Evolutionary conservation across 129 eudicot species (phyloP).

Genomic region (Oenanthe sinensis): DNA sequence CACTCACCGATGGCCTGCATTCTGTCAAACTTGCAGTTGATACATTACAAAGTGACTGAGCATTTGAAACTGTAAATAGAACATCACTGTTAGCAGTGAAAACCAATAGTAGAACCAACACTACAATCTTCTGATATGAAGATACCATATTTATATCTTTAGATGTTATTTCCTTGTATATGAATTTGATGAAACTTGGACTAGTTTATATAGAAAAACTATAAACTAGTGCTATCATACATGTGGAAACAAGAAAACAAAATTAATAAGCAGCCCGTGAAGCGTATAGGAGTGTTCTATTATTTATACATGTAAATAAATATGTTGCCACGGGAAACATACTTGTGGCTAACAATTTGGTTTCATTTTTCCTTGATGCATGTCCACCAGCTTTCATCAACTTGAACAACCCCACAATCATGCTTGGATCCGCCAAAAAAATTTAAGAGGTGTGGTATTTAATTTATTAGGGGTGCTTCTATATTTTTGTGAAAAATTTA

Average conservation of each 20-base stretch:
- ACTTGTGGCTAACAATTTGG: not conserved
- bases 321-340: not conserved
- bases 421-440: no score
- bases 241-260: not conserved
- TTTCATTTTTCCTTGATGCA: not conserved
- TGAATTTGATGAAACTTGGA: not conserved
- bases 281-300: not conserved
- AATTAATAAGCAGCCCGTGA: not conserved
- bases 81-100: not conserved
- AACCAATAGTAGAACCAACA: not conserved
- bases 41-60: conserved; percentile 23
- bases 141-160: not conserved
- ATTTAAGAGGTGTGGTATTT: no score
- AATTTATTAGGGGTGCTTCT: no score
- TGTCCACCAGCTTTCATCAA: not conserved
- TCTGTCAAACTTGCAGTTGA: conserved; percentile 14
- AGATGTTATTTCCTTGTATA: not conserved
- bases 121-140: not conserved
- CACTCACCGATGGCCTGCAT: conserved; percentile 22
- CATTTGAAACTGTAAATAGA: not conserved
- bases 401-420: no score
- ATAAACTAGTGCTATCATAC: not conserved
- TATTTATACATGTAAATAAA: no score
- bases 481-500: no score
- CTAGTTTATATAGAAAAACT: not conserved